Evolutionary conservation across 75 land plant genomes (phyloP).

Genomic region (Pinus taeda): DNA sequence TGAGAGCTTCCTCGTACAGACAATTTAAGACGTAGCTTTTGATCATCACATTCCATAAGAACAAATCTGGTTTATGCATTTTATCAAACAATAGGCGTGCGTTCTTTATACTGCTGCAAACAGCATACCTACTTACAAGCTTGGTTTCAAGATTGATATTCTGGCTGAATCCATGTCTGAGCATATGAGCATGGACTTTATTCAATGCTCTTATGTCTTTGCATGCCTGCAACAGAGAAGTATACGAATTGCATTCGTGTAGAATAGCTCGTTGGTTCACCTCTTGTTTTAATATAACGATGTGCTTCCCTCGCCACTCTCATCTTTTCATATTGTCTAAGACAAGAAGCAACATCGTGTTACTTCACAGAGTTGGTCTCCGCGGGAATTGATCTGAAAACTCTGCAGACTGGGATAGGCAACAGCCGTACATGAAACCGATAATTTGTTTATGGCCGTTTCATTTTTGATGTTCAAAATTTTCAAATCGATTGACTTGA

Average conservation of each 20-base stretch:
- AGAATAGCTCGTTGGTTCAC: too few species aligned
- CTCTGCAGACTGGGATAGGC: too few species aligned
- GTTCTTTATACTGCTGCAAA: constrained; percentile 16
- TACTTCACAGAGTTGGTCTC: too few species aligned
- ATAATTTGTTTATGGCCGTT: too few species aligned
- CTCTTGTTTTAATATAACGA: too few species aligned
- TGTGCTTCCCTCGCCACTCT: too few species aligned
- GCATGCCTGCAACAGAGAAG: constrained; percentile 53
- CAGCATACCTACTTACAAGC: constrained; percentile 43
- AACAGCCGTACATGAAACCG: too few species aligned
- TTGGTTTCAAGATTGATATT: constrained; percentile 41
- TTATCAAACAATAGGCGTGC: constrained; percentile 64
- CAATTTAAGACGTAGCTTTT: constrained; percentile 53
- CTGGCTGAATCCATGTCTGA: constrained; percentile 25
- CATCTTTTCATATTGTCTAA: too few species aligned
- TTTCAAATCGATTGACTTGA: too few species aligned
- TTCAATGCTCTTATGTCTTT: constrained; percentile 16
- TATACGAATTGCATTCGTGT: constrained; percentile 13
- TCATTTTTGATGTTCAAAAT: too few species aligned
- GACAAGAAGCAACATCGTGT: too few species aligned
- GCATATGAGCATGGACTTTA: constrained; percentile 54
- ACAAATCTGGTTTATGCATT: constrained; percentile 30
- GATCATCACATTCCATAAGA: constrained; percentile 65
- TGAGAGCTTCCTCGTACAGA: constrained; percentile 53
- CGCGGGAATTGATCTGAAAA: too few species aligned